Percentiles rank a stretch among this genome's conserved stretches.
Evolutionary conservation across 768 basidiomycete genomes (phyloP).

Genomic region (Auricularia auricula-judae): DNA sequence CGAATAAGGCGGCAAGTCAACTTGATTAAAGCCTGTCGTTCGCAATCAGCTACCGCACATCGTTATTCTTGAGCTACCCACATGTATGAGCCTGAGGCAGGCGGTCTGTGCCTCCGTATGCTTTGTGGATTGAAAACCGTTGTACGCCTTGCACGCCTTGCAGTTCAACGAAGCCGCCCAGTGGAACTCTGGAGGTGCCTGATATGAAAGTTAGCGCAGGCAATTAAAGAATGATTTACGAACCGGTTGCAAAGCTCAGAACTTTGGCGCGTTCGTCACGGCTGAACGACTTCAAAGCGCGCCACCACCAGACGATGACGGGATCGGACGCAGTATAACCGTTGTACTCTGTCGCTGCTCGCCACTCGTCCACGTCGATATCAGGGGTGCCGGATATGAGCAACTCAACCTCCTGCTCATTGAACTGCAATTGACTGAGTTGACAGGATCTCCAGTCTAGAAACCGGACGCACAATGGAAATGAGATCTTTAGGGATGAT

Average conservation of each 20-base stretch:
- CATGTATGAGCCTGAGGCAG: constrained; percentile 87
- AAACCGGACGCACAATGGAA: constrained; percentile 56
- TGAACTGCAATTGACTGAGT: constrained; percentile 46
- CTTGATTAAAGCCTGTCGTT: constrained; percentile 71
- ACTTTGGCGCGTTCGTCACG: constrained; percentile 96
- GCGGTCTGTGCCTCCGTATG: constrained; percentile 76
- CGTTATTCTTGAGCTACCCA: constrained; percentile 24
- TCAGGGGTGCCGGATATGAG: constrained; percentile 97
- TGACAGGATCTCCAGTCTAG: constrained; percentile 9
- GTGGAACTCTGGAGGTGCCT: constrained; percentile 83
- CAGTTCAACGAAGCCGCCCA: constrained; percentile 90
- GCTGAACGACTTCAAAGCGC: constrained; percentile 93
- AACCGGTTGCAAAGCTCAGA: constrained; percentile 82
- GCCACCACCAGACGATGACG: constrained; percentile 99
- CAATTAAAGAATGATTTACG: neutral
- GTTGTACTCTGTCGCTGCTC: constrained; percentile 83
- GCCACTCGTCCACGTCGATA: constrained; percentile 97
- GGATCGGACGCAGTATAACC: constrained; percentile 84
- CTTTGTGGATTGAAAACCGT: constrained; percentile 90
- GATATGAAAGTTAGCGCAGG: constrained; percentile 3
- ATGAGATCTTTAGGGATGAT: constrained; percentile 95
- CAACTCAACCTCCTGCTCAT: constrained; percentile 87
- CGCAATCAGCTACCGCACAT: no score
- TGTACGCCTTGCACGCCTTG: constrained; percentile 92
- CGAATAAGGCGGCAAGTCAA: constrained; percentile 88